These are phyloP conservation scores for Solanum gracilifrons DNA, from an alignment of 257 asterid species.

Conservation along the genomic window DNA sequence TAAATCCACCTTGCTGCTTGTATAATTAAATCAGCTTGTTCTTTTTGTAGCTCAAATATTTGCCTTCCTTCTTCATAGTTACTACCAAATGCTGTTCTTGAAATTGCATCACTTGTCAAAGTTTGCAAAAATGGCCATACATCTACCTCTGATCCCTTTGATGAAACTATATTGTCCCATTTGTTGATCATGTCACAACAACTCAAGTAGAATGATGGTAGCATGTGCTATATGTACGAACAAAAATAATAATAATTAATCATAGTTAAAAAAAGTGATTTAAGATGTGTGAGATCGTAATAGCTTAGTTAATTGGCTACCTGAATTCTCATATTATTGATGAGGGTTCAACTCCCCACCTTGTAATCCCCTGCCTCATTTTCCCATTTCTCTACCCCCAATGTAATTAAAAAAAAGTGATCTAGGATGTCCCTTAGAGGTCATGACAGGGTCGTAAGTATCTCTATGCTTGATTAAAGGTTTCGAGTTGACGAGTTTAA, in stretches of 20 bases:
- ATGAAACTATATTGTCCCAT: constrained; percentile 17
- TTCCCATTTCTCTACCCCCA: background rate
- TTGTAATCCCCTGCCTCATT: background rate
- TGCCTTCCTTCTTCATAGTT: constrained; percentile 31
- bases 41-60: constrained; percentile 39
- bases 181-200: constrained; percentile 25
- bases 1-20: constrained; percentile 19
- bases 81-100: constrained; percentile 35
- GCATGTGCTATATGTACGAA: constrained; percentile 11
- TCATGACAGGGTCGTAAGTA: background rate
- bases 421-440: background rate
- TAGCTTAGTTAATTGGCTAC: background rate
- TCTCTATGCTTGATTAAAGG: background rate
- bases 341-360: background rate
- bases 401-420: background rate
- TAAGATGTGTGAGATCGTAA: background rate
- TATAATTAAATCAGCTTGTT: constrained; percentile 20
- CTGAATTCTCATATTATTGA: background rate
- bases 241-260: background rate
- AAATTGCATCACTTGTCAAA: constrained; percentile 31
- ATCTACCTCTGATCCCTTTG: constrained; percentile 16
- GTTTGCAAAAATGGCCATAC: constrained; percentile 37
- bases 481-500: background rate
- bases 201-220: constrained; percentile 20
- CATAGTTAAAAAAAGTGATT: background rate